Percentiles rank a stretch among this genome's conserved stretches.
Conservation (phyloP, 768 basidiomycete genomes). For the Cubamyces lactineus region DNA sequence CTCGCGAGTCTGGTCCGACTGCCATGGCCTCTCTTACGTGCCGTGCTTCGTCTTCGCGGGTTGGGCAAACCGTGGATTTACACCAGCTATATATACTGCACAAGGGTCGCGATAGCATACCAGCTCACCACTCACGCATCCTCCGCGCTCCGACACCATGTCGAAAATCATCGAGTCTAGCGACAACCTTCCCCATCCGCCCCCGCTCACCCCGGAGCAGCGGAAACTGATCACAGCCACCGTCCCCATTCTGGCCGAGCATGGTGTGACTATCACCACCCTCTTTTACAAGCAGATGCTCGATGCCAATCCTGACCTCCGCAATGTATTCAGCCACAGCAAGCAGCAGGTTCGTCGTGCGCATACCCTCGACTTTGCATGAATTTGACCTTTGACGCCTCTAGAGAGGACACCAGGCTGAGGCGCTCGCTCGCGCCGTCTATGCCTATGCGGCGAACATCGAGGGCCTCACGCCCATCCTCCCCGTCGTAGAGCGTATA, state of each 20-base stretch:
- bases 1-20: neutral
- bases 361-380: neutral
- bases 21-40: neutral
- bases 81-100: neutral
- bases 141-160: neutral
- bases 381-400: neutral
- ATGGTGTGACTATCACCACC: slow-evolving; percentile 27
- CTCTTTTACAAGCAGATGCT: slow-evolving; percentile 32
- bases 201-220: slow-evolving; percentile 29
- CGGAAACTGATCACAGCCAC: slow-evolving; percentile 28
- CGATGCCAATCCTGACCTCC: slow-evolving; percentile 24
- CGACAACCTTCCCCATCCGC: slow-evolving; percentile 22
- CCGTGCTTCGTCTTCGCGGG: neutral
- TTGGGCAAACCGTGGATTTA: neutral
- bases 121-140: neutral
- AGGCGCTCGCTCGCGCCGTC: slow-evolving; percentile 27
- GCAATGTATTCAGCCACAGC: slow-evolving; percentile 30
- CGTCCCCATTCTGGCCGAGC: slow-evolving; percentile 27
- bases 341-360: slow-evolving; percentile 25
- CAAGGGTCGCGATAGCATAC: neutral
- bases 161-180: slow-evolving; percentile 19
- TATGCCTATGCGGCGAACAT: slow-evolving; percentile 28
- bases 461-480: slow-evolving; percentile 29
- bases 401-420: slow-evolving; percentile 28
- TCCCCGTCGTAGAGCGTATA: slow-evolving; percentile 31